phyloP scores from a whole-genome alignment of 768 basidiomycete species.

The Boletus rufocinnamomeus region DNA sequence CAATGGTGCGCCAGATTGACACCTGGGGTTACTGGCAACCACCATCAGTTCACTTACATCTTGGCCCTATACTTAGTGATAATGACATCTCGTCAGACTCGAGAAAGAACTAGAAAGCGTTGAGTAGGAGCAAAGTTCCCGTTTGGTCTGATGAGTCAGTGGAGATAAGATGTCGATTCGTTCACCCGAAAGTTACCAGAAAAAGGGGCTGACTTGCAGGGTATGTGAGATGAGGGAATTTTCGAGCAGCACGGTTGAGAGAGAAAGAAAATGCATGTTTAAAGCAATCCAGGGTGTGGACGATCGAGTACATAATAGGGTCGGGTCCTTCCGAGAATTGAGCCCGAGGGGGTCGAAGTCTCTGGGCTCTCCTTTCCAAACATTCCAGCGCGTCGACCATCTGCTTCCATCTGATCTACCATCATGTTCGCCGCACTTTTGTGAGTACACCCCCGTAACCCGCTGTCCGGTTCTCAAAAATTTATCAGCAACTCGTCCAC shows the following conservation, averaged over 20 bases:
- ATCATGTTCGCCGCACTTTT: conserved; percentile 87
- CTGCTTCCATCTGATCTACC: conserved; percentile 30
- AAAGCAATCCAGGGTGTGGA: no score
- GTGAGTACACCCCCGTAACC: conserved; percentile 48
- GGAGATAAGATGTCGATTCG: no score
- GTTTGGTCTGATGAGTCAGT: neutral
- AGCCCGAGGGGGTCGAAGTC: conserved; percentile 8
- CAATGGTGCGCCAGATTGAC: neutral
- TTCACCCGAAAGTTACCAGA: neutral
- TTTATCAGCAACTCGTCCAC: conserved; percentile 52
- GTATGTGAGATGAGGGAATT: neutral
- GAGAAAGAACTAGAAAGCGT: no score
- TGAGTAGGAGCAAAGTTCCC: neutral
- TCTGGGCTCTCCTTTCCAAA: neutral
- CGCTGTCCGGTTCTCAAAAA: conserved; percentile 13
- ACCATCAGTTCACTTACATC: neutral
- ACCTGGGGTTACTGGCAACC: neutral
- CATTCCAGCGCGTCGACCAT: neutral
- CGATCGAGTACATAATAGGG: neutral
- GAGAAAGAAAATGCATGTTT: neutral
- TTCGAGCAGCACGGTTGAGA: neutral
- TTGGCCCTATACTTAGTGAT: neutral
- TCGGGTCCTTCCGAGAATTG: conserved; percentile 15
- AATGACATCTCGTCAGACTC: neutral
- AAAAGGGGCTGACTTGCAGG: neutral